phyloP scores from a whole-genome alignment of 331 rosid species.

The Quercus lobata region DNA sequence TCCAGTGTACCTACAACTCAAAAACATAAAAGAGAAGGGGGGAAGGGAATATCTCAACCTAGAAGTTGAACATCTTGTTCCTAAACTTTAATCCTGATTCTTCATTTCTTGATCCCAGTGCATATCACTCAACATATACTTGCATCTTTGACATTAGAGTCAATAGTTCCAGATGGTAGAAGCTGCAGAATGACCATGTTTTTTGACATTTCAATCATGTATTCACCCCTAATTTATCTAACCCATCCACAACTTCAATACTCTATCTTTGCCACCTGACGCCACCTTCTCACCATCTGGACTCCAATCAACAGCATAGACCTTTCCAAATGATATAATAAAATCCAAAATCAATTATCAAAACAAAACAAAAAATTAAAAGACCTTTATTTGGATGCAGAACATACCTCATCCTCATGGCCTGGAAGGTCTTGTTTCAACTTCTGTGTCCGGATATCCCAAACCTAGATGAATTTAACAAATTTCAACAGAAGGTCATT shows the following conservation, averaged over 20 bases:
- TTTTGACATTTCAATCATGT: neutral
- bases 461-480: conserved; percentile 49
- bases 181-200: neutral
- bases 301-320: conserved; percentile 95
- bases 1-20: neutral
- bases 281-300: conserved; percentile 98
- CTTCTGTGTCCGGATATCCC: conserved; percentile 82
- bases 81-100: neutral
- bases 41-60: neutral
- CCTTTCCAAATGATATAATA: conserved; percentile 38
- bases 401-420: conserved; percentile 83
- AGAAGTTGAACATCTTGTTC: neutral
- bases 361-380: too few species aligned
- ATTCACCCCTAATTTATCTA: conserved; percentile 15
- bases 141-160: neutral
- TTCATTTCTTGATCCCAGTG: neutral
- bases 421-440: conserved; percentile 97
- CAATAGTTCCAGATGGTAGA: neutral
- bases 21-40: neutral
- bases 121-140: neutral
- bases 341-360: neutral
- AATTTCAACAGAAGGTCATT: neutral
- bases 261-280: conserved; percentile 95
- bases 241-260: conserved; percentile 97
- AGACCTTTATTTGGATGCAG: neutral